Percentiles rank a stretch among this genome's conserved stretches.
Conservation (phyloP, 768 basidiomycete genomes). For the Leccinum fibrillosum region DNA sequence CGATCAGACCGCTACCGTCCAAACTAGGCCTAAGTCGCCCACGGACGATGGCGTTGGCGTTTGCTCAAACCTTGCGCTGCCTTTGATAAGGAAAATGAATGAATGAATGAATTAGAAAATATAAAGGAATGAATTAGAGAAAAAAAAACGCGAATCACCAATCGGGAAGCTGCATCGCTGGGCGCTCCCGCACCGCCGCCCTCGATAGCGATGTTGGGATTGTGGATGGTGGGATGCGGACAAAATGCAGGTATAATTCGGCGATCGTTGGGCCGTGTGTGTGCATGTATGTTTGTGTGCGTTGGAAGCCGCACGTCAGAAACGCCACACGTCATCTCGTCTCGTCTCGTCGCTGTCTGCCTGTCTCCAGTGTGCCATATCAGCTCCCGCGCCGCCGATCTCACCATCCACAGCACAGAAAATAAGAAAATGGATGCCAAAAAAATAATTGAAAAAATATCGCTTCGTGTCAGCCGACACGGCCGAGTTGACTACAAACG, state of each 20-base stretch:
- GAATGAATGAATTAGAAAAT: background rate
- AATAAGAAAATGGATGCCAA: background rate
- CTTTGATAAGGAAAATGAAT: background rate
- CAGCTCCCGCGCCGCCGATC: background rate
- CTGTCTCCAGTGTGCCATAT: background rate
- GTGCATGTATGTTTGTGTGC: background rate
- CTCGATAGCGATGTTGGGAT: background rate
- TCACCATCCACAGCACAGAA: background rate
- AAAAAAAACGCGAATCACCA: background rate
- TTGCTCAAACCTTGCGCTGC: background rate
- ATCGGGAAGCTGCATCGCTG: background rate
- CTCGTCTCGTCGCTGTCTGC: background rate
- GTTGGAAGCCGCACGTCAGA: background rate
- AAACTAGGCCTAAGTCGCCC: background rate
- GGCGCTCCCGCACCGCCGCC: background rate
- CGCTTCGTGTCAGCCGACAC: background rate
- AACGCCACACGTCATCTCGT: background rate
- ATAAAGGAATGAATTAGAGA: background rate
- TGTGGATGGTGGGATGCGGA: background rate
- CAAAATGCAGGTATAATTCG: background rate
- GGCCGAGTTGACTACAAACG: background rate
- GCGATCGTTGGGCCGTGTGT: background rate
- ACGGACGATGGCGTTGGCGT: background rate
- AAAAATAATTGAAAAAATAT: background rate
- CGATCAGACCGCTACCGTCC: background rate